Evolutionary conservation across 2,329 filamentous ascomycete species (phyloP).

Genomic region (Fusarium xyrophilum): DNA sequence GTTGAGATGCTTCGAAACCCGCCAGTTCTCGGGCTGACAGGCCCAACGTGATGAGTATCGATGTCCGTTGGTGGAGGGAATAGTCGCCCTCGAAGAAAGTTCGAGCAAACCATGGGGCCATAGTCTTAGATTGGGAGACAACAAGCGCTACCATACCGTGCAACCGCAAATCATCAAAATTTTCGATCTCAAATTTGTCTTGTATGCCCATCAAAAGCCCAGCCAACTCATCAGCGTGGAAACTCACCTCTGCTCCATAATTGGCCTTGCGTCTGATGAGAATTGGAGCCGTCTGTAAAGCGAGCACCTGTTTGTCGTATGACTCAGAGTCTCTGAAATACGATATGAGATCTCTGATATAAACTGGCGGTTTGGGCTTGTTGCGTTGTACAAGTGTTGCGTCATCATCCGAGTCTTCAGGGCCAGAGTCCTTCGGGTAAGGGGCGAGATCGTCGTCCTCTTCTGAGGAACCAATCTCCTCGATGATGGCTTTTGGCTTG

Average conservation of each 20-base stretch:
- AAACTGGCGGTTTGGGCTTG: conserved; percentile 85
- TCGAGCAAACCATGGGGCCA: conserved; percentile 84
- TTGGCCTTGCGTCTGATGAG: conserved; percentile 88
- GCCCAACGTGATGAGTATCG: conserved; percentile 82
- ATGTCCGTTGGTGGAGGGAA: conserved; percentile 82
- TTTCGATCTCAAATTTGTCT: conserved; percentile 81
- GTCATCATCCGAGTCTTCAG: conserved; percentile 92
- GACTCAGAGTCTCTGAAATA: conserved; percentile 83
- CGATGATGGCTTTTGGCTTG: conserved; percentile 60
- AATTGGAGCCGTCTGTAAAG: conserved; percentile 74
- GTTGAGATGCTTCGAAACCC: conserved; percentile 69
- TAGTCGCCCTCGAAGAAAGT: conserved; percentile 93
- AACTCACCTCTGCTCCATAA: conserved; percentile 86
- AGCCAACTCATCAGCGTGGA: conserved; percentile 83
- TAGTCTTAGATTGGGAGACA: conserved; percentile 74
- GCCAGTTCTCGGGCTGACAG: conserved; percentile 84
- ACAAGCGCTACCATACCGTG: conserved; percentile 85
- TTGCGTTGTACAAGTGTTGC: conserved; percentile 84
- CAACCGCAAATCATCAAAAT: conserved; percentile 77
- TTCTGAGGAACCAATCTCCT: conserved; percentile 69
- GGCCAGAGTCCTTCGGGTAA: conserved; percentile 87
- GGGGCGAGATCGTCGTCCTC: conserved; percentile 73
- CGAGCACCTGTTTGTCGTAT: conserved; percentile 83
- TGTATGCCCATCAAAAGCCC: conserved; percentile 78
- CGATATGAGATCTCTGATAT: conserved; percentile 82